A percentile compares a stretch with the other conserved stretches of the same genome.
Conservation (phyloP, 495 filamentous ascomycete genomes). For the Stereocaulon alpinum region DNA sequence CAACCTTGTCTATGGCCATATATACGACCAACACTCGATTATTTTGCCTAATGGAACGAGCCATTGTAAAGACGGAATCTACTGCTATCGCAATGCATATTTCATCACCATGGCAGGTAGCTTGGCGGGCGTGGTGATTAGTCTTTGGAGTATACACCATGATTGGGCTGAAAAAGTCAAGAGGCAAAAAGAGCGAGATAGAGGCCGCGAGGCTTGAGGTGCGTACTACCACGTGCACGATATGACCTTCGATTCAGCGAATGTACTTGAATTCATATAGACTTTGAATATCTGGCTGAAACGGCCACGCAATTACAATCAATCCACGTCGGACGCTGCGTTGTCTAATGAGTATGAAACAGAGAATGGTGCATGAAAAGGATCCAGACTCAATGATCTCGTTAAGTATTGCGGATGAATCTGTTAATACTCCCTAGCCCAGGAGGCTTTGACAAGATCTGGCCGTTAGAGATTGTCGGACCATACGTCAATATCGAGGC, state of each 20-base stretch:
- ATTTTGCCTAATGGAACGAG: conserved; percentile 56
- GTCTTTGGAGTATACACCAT: conserved; percentile 66
- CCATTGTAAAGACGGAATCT: conserved; percentile 66
- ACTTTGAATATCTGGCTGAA: not conserved
- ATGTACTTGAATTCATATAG: not conserved
- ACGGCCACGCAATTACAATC: not conserved
- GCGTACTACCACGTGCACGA: not conserved
- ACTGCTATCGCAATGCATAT: conserved; percentile 76
- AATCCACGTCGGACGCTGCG: too few species aligned
- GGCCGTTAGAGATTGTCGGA: not conserved
- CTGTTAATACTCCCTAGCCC: not conserved
- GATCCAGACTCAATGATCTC: too few species aligned
- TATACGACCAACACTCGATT: conserved; percentile 72
- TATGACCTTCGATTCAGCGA: not conserved
- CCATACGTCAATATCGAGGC: not conserved
- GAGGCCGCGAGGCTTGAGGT: conserved; percentile 21
- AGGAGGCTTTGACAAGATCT: not conserved
- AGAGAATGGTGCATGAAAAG: too few species aligned
- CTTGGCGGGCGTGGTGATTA: conserved; percentile 54
- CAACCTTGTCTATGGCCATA: conserved; percentile 73
- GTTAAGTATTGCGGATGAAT: not conserved
- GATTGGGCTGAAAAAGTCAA: conserved; percentile 37
- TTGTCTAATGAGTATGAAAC: too few species aligned
- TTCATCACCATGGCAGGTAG: conserved; percentile 71
- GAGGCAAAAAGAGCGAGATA: conserved; percentile 15